These are phyloP conservation scores for Euptelea pleiosperma DNA, from an alignment of 164 flowering plant species.

Conservation along the genomic window DNA sequence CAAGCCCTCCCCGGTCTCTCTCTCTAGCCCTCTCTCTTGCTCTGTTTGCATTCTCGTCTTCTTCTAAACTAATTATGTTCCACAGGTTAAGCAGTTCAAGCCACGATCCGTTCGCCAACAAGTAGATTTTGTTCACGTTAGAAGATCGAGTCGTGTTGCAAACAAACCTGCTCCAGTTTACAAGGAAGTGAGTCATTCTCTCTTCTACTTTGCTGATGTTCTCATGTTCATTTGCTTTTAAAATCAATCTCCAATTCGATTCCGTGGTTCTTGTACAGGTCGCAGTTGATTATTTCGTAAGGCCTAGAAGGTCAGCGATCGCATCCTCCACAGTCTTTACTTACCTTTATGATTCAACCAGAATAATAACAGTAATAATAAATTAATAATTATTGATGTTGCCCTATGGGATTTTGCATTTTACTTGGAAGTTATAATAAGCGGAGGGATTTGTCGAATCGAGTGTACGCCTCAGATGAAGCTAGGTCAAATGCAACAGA, in stretches of 20 bases:
- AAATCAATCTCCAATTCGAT: too few relatives aligned
- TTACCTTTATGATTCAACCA: background rate
- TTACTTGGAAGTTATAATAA: slow-evolving; percentile 17
- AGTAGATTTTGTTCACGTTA: slow-evolving; percentile 22
- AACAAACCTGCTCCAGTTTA: slow-evolving; percentile 43
- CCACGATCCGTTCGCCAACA: slow-evolving; percentile 19
- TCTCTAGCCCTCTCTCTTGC: background rate
- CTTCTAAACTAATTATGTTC: background rate
- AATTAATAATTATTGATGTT: too few relatives aligned
- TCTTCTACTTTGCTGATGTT: slow-evolving; percentile 2
- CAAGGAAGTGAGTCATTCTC: slow-evolving; percentile 30
- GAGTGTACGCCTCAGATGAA: slow-evolving; percentile 44
- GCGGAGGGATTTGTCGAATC: slow-evolving; percentile 33
- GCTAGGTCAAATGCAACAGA: slow-evolving; percentile 38
- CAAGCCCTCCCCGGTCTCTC: slow-evolving; percentile 26
- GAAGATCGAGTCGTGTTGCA: slow-evolving; percentile 50
- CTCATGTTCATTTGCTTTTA: too few relatives aligned
- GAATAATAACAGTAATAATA: too few relatives aligned
- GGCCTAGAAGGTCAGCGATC: slow-evolving; percentile 22
- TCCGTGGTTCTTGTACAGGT: slow-evolving; percentile 14
- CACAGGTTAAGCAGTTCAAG: slow-evolving; percentile 36
- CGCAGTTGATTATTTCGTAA: slow-evolving; percentile 1
- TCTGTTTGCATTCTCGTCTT: background rate
- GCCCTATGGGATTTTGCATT: background rate
- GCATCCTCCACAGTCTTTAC: background rate